Base-by-base conservation (phyloP, 129 eudicot species). In the Flaveria brownii region DNA sequence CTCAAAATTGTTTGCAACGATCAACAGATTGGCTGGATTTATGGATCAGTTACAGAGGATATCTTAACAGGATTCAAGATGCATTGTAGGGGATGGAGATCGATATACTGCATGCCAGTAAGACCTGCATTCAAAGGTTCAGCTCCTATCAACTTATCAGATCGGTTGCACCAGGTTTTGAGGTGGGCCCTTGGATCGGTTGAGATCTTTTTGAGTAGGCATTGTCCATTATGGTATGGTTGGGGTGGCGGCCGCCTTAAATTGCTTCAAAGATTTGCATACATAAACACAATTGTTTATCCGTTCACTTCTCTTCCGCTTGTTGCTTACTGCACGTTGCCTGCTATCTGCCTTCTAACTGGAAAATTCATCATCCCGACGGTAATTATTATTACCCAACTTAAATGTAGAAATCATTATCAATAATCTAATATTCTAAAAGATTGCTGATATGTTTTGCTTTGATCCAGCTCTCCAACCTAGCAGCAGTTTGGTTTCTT, bases 21-120 rank as follows among this genome's bases (percentile, higher is more conserved):
- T 67, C 49, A 45, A 72, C 88, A 94, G 99, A 95, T 95, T 85
- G 99, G 99, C 2, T 95, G 99, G 99, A 95, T 95, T 71, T 95
- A 95, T 65, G 99, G 99, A 15, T 95, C 99, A 49, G 97, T 95
- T 51, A 95, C 99, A 5, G 99, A 95, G 78, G 99, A 95, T 82
- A 95, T 95, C 78, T 80, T 95, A 82, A 89, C 97, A 50, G 99
- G 99, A 18, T 95, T 95, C 91, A 95, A 95, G 70, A 95, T 95
- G 99, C 99, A 95, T 47, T 95, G 99, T 62, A 88, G 99, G 28
- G 99, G 99, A 68, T 95, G 99, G 99, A 95, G 99, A 79, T 95
- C 99, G 13, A 85, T 95, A 13, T 95, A 95, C 83, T 95, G 99
- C 82, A 89, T 95, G 99, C 99, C 99, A 7, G 63, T 88, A 22